Conservation (phyloP, 805 yeast genomes). For the Spathaspora gorwiae region DNA sequence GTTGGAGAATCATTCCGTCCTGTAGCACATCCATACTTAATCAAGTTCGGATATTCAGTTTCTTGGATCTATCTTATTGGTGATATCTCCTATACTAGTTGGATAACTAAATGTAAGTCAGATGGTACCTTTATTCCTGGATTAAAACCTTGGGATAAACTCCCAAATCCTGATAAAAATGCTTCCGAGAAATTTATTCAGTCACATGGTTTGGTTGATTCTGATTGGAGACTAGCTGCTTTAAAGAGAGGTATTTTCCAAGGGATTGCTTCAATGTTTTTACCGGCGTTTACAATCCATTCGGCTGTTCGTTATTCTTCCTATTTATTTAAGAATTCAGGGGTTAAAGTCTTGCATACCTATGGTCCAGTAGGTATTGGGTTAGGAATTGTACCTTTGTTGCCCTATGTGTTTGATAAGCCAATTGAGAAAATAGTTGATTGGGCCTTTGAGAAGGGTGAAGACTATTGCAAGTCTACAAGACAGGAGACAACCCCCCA, state of each 20-base stretch:
- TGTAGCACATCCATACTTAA: constrained; percentile 67
- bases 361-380: constrained; percentile 82
- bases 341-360: constrained; percentile 44
- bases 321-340: constrained; percentile 51
- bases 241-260: constrained; percentile 77
- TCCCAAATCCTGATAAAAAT: constrained; percentile 32
- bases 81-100: constrained; percentile 68
- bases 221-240: constrained; percentile 65
- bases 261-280: constrained; percentile 77
- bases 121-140: constrained; percentile 62
- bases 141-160: constrained; percentile 61
- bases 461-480: constrained; percentile 18
- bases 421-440: constrained; percentile 74
- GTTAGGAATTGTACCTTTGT: constrained; percentile 66
- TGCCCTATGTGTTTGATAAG: constrained; percentile 77
- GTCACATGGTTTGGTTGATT: constrained; percentile 30
- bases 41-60: constrained; percentile 61
- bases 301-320: constrained; percentile 70
- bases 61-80: constrained; percentile 75
- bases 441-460: constrained; percentile 52
- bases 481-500: neutral
- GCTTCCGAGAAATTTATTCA: constrained; percentile 32
- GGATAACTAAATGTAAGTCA: constrained; percentile 63
- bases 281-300: constrained; percentile 84
- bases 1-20: constrained; percentile 86